Evolutionary conservation across 805 yeast genomes (phyloP), one percentile per base, ranked within the genome.

Genomic region (Candida maris): DNA sequence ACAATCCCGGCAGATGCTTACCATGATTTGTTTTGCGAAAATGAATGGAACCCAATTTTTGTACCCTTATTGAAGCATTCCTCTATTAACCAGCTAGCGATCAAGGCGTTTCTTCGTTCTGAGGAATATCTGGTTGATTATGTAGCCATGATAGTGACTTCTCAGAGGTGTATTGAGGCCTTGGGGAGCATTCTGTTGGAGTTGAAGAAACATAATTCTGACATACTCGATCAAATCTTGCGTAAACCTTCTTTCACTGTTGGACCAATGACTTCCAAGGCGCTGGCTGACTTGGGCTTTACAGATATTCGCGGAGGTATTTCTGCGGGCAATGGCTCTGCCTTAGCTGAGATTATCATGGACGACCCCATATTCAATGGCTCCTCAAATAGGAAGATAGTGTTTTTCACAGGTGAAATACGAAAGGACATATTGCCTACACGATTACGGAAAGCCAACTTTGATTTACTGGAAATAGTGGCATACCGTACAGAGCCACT

Each of bases 141-240:
- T 19, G 68, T 71, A 27, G 73, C 79, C 0, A 59, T 87, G 24
- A 81, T 91, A 7, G 78, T 91, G 4, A 89, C 97, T 0, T 84
- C 95, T 2, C 97, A 91, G 56, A 61, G 97, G 46, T 95, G 96
- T 2, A 95, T 89, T 0, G 96, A 89, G 48, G 80, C 86, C 4
- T 59, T 87, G 9, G 74, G 73, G 42, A 64, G 65, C 25, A 56
- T 73, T 10, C 60, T 81, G 5, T 42, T 46, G 0, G 39, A 40
- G 8, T 47, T 67, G n/a, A 33, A 34, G 24, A 26, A 30, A 5
- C 46, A 42, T 12, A 36, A 29, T 6, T 46, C 41, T 36, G 32
- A 26, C 5, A 17, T 24, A 19, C 32, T 55, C 12, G 47, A 54
- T 6, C 36, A 32, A 1, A 62, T 79, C 1, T 54, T 75, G 5